Conservation (phyloP, 352 stramenopile genomes). For the Globisporangium lucens region DNA sequence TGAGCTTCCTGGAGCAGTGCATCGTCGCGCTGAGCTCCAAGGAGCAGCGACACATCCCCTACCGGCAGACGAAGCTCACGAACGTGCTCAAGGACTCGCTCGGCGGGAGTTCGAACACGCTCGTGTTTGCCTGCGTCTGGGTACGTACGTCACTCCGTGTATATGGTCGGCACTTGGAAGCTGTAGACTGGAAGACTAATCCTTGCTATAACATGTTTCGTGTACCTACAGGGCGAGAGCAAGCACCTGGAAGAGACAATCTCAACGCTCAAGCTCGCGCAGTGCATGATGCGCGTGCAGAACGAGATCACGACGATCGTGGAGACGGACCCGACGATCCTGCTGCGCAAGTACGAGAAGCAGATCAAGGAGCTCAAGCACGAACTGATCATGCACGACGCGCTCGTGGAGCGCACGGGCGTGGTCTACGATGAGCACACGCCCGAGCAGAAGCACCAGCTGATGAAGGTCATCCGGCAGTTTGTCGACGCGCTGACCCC, state of each 20-base stretch:
- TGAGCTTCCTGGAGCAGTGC: conserved; percentile 95
- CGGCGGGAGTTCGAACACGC: conserved; percentile 94
- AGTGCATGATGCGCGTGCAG: conserved; percentile 93
- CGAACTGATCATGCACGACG: conserved; percentile 93
- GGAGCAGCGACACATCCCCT: conserved; percentile 85
- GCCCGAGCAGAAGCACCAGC: conserved; percentile 84
- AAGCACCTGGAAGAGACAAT: conserved; percentile 92
- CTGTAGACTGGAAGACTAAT: not conserved
- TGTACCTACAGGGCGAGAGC: conserved; percentile 57
- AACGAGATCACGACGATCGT: conserved; percentile 87
- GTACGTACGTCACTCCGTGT: conserved; percentile 12
- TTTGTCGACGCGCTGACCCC: conserved; percentile 69
- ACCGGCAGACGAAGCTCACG: conserved; percentile 95
- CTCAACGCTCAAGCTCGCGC: conserved; percentile 90
- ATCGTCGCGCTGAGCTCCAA: conserved; percentile 86
- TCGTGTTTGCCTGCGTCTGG: conserved; percentile 95
- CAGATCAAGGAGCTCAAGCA: conserved; percentile 92
- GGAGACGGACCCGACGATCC: conserved; percentile 78
- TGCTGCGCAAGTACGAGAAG: conserved; percentile 89
- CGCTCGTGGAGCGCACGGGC: conserved; percentile 83
- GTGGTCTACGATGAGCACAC: conserved; percentile 90
- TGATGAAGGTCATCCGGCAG: conserved; percentile 64
- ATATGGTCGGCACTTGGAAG: not conserved
- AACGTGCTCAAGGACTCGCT: conserved; percentile 92
- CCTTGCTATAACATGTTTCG: not conserved